Evolutionary conservation across 208 protist species (phyloP).

Genomic region (Crithidia thermophila): DNA sequence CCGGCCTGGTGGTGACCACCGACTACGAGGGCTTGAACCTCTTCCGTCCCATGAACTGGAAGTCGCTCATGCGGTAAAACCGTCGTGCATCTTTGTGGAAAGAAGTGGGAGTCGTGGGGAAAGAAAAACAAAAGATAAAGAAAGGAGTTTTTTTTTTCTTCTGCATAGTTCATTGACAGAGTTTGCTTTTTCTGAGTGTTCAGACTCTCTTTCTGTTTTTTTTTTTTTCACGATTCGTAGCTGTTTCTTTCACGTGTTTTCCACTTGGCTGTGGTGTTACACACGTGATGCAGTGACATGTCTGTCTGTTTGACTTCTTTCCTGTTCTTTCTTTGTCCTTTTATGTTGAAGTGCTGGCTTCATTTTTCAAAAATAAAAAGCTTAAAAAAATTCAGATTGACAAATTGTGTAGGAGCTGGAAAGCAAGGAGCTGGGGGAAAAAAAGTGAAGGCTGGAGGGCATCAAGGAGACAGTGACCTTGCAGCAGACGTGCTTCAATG

Average conservation of each 20-base stretch:
- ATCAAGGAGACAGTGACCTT: too few relatives aligned
- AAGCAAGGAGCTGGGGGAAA: too few relatives aligned
- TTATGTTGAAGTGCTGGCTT: background rate
- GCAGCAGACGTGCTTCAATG: too few relatives aligned
- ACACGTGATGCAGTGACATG: too few relatives aligned
- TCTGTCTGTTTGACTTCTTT: too few relatives aligned
- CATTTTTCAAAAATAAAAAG: too few relatives aligned
- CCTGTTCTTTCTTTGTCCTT: background rate
- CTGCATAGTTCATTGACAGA: background rate
- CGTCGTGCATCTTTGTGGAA: background rate
- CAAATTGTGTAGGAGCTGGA: too few relatives aligned
- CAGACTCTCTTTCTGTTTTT: slow-evolving; percentile 10
- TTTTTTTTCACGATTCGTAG: too few relatives aligned
- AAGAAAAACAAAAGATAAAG: slow-evolving; percentile 1
- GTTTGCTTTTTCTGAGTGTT: background rate
- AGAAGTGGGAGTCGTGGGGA: background rate
- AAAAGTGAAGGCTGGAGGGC: too few relatives aligned
- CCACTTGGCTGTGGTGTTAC: too few relatives aligned
- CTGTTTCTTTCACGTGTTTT: too few relatives aligned
- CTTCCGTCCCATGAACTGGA: slow-evolving; percentile 97
- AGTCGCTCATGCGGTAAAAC: slow-evolving; percentile 80
- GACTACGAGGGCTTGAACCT: slow-evolving; percentile 97
- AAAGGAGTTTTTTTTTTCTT: background rate
- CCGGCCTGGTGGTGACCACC: slow-evolving; percentile 95
- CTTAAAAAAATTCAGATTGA: too few relatives aligned